Base-by-base conservation (phyloP, 106 monocot species). In the Narthecium ossifragum region DNA sequence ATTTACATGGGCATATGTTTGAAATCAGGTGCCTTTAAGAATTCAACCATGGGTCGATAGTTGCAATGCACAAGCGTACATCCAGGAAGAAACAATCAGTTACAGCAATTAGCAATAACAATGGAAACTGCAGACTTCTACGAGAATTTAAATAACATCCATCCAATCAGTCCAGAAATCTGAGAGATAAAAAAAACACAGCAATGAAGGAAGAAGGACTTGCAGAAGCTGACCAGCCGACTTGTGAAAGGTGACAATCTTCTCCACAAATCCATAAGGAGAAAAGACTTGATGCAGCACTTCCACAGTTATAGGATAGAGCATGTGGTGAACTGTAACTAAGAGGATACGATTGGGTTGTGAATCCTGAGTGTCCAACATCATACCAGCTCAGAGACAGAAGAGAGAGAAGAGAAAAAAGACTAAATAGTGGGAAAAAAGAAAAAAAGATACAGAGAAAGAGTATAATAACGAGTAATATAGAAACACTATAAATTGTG, bases 231-330 rank as follows among this genome's bases (percentile, higher is more conserved):
- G 60, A 90, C 90, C 90, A 70, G 90, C 90, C 41, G 81, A 76
- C 69, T 90, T 90, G 69, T 85, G 85, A 70, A 90, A 90, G n/a
- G 90, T 90, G 63, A 90, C 90, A 36, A 90, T 81, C 81, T 90
- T 90, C 68, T 90, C 90, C 43, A 90, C 78, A 85, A 75, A 85
- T 61, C 90, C 90, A 79, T 82, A 72, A 56, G 90, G 85, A 69
- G 85, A 81, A 76, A 90, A 90, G n/a, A 90, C 85, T 85, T 85
- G 85, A 73, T 90, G 90, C 66, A 90, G 81, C 62, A 90, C 85
- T 60, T 90, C 90, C 64, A 90, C 90, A 17, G 81, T 90, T 70
- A 90, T 85, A 30, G 90, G 90, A 76, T 90, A 85, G 55, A 85
- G 78, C 90, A 90, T 72, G 69, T 81, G 78, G 74, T 90, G 90